phyloP scores from a whole-genome alignment of 345 rosid genomes.

The Angophora floribunda region DNA sequence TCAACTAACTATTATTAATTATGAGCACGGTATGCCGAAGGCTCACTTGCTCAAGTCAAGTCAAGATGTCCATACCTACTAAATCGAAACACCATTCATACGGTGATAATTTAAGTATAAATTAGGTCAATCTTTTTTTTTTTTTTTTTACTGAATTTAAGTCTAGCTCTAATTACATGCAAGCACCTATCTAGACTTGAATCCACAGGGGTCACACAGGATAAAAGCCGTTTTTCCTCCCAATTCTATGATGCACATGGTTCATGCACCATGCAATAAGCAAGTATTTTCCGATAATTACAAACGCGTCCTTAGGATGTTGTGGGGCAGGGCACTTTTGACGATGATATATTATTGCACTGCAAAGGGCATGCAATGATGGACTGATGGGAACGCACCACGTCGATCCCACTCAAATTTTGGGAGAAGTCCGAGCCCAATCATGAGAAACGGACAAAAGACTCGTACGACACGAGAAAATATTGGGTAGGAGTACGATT shows the following conservation, averaged over 20 bases:
- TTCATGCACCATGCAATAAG: not conserved
- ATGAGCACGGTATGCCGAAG: not conserved
- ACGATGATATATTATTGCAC: not conserved
- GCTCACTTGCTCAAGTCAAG: not conserved
- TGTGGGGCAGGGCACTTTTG: not conserved
- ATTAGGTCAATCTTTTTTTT: not conserved
- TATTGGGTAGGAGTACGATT: no score
- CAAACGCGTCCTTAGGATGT: no score
- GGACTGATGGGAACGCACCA: not conserved
- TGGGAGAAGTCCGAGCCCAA: not conserved
- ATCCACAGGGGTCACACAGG: no score
- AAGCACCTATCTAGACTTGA: not conserved
- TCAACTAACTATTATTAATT: not conserved
- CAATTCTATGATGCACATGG: not conserved
- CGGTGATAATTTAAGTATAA: not conserved
- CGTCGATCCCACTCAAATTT: not conserved
- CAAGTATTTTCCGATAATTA: not conserved
- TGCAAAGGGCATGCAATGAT: not conserved
- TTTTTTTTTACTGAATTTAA: not conserved
- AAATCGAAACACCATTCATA: not conserved
- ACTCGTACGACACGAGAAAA: not conserved
- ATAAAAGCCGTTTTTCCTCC: not conserved
- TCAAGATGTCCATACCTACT: not conserved
- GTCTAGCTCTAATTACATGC: not conserved
- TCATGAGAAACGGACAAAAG: not conserved